phyloP scores from a whole-genome alignment of 1,139 yeast genomes.

The Saccharomycopsis hybrid region DNA sequence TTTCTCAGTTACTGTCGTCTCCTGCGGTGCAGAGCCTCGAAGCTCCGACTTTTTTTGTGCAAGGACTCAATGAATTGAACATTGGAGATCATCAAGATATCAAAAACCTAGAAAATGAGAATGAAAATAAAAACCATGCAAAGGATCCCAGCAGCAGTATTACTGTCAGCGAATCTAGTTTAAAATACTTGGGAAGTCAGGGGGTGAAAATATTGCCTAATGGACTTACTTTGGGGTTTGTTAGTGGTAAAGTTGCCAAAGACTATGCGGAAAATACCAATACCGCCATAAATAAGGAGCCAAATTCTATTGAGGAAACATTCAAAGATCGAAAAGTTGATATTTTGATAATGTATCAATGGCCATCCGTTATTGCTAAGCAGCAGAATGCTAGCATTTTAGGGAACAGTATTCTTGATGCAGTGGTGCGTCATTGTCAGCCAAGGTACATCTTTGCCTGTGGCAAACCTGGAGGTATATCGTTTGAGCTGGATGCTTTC shows the following conservation, averaged over 20 bases:
- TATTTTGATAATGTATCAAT: constrained; percentile 6
- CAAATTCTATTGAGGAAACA: too few relatives aligned
- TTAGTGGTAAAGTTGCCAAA: background rate
- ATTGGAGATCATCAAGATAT: too few relatives aligned
- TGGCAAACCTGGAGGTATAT: constrained; percentile 2
- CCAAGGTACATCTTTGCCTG: constrained; percentile 12
- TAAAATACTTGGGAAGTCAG: background rate
- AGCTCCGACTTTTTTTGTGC: background rate
- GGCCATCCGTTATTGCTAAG: constrained; percentile 6
- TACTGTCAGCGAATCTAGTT: background rate
- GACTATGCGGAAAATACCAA: background rate
- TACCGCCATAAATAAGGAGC: background rate
- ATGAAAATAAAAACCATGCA: background rate
- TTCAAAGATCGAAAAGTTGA: constrained; percentile 2
- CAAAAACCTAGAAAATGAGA: too few relatives aligned
- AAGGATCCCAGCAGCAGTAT: background rate
- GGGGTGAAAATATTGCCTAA: background rate
- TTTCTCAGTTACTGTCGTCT: too few relatives aligned
- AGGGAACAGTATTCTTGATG: background rate
- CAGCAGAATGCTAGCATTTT: background rate
- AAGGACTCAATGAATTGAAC: background rate
- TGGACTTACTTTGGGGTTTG: constrained; percentile 3
- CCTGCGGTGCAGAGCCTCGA: background rate
- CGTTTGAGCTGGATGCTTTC: constrained; percentile 6
- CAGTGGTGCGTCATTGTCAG: background rate